These are phyloP conservation scores for Coniochaeta sp. DNA, from an alignment of 2,329 filamentous ascomycete species.

Conservation along the genomic window DNA sequence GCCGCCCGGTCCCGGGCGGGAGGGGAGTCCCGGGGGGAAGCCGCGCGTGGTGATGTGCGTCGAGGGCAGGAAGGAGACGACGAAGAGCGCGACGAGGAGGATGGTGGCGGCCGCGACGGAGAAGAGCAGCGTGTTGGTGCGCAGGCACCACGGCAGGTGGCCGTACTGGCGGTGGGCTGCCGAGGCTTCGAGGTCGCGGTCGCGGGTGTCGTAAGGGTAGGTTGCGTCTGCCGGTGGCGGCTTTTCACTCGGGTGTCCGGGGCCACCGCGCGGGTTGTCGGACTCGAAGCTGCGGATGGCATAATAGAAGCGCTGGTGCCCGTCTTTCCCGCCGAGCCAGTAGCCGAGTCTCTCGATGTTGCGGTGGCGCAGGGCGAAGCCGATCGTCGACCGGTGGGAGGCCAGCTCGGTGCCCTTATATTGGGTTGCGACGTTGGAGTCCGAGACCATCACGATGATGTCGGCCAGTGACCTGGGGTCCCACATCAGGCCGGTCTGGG, in stretches of 20 bases:
- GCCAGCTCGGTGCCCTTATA: constrained; percentile 64
- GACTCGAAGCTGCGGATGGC: constrained; percentile 51
- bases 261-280: not conserved
- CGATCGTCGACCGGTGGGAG: constrained; percentile 42
- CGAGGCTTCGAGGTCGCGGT: constrained; percentile 28
- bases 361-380: constrained; percentile 43
- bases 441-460: constrained; percentile 67
- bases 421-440: constrained; percentile 69
- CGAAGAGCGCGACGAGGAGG: constrained; percentile 63
- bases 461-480: constrained; percentile 78
- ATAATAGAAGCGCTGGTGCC: constrained; percentile 53
- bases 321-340: constrained; percentile 67
- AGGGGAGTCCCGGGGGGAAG: constrained; percentile 62
- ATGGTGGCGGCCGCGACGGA: constrained; percentile 55
- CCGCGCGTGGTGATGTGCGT: constrained; percentile 57
- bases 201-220: constrained; percentile 5
- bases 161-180: constrained; percentile 48
- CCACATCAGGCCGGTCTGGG: constrained; percentile 74
- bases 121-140: constrained; percentile 55
- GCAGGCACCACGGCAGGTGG: constrained; percentile 73
- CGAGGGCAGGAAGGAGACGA: constrained; percentile 69
- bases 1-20: constrained; percentile 50
- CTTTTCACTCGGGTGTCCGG: not conserved
- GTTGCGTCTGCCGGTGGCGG: not conserved
- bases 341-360: constrained; percentile 73